Percentiles rank a stretch among this genome's conserved stretches.
Evolutionary conservation across 805 yeast species (phyloP).

Genomic region (Debaryomyces prosopidis): DNA sequence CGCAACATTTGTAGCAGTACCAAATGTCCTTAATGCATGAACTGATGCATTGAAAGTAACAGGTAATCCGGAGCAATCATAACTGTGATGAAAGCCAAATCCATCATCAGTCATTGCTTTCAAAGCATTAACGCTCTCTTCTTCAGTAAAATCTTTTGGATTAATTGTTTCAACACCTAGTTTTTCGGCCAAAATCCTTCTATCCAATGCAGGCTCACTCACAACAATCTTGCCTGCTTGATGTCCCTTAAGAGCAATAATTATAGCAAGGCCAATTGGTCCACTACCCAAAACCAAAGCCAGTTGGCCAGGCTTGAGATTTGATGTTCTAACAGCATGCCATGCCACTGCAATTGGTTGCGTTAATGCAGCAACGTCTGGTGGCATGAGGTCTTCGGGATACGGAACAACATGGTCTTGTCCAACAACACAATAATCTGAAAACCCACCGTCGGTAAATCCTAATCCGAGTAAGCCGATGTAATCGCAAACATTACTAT

Average conservation of each 20-base stretch:
- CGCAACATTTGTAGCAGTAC: slow-evolving; percentile 60
- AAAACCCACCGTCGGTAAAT: slow-evolving; percentile 55
- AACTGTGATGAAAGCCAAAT: slow-evolving; percentile 48
- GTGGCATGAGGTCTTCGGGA: slow-evolving; percentile 38
- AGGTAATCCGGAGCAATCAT: slow-evolving; percentile 58
- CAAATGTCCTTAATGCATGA: slow-evolving; percentile 49
- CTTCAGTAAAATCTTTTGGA: slow-evolving; percentile 5
- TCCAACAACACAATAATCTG: slow-evolving; percentile 48
- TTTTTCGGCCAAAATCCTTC: slow-evolving; percentile 55
- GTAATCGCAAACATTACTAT: slow-evolving; percentile 52
- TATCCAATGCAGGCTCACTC: slow-evolving; percentile 54
- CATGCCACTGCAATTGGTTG: slow-evolving; percentile 63
- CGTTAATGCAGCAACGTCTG: slow-evolving; percentile 50
- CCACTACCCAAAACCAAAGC: slow-evolving; percentile 63
- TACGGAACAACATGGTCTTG: slow-evolving; percentile 40
- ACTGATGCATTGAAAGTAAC: slow-evolving; percentile 53
- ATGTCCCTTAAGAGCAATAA: slow-evolving; percentile 51
- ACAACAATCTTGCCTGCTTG: slow-evolving; percentile 42
- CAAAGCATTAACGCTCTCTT: slow-evolving; percentile 27
- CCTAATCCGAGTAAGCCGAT: slow-evolving; percentile 57
- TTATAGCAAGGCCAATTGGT: slow-evolving; percentile 61
- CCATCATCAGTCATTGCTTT: slow-evolving; percentile 34
- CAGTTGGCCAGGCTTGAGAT: slow-evolving; percentile 40
- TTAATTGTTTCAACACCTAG: slow-evolving; percentile 42
- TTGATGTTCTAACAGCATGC: slow-evolving; percentile 54